Evolutionary conservation across 495 filamentous ascomycete species (phyloP).

Genomic region (Aspergillus indologenus): DNA sequence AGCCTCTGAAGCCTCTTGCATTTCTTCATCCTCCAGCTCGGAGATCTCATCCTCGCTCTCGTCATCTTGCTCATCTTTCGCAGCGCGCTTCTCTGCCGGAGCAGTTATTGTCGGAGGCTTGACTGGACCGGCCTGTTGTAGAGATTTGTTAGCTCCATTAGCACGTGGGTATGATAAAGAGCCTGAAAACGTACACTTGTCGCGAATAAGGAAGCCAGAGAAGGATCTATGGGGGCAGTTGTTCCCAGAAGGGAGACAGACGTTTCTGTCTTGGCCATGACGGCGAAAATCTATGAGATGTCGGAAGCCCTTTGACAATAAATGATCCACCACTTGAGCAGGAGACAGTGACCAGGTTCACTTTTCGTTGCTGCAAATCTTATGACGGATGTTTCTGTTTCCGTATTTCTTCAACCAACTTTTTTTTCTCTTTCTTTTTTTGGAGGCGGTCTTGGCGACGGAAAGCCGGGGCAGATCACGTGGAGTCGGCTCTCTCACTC

Average conservation of each 20-base stretch:
- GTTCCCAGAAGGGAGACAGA: constrained; percentile 36
- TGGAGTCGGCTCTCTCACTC: constrained; percentile 9
- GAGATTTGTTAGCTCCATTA: constrained; percentile 13
- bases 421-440: constrained; percentile 30
- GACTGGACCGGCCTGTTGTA: constrained; percentile 63
- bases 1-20: constrained; percentile 44
- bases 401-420: constrained; percentile 17
- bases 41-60: constrained; percentile 33
- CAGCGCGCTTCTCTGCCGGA: constrained; percentile 15
- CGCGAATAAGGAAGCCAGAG: constrained; percentile 75
- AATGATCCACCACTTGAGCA: not conserved
- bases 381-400: not conserved
- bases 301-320: not conserved
- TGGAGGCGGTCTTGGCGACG: constrained; percentile 27
- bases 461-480: constrained; percentile 25
- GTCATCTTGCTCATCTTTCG: constrained; percentile 31
- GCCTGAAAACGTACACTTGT: constrained; percentile 64
- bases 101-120: constrained; percentile 54
- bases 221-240: constrained; percentile 61
- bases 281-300: not conserved
- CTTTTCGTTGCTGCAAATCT: not conserved
- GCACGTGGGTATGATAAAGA: not conserved
- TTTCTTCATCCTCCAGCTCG: constrained; percentile 41
- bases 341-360: not conserved
- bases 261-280: constrained; percentile 5